Percentiles rank a stretch among this genome's conserved stretches.
Evolutionary conservation across 1,284 basidiomycete species (phyloP).

Genomic region (Fomes fomentarius): DNA sequence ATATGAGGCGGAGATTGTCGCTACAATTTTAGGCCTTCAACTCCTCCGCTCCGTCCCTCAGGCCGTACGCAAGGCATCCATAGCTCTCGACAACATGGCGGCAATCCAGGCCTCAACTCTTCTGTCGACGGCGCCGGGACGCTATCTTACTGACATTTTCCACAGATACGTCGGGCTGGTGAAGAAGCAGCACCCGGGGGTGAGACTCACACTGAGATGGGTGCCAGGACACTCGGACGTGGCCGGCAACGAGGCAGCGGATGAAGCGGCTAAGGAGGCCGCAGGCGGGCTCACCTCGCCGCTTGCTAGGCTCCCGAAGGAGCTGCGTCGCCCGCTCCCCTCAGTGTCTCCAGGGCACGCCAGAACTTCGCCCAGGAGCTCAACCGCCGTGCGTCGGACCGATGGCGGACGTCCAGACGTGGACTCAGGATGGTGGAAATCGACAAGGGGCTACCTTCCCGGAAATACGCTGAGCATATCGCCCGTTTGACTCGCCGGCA

Average conservation of each 20-base stretch:
- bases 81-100: constrained; percentile 18
- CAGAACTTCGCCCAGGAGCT: too few species aligned
- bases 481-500: constrained; percentile 10
- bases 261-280: constrained; percentile 21
- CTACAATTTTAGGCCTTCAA: constrained; percentile 19
- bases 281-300: constrained; percentile 10
- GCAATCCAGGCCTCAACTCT: constrained; percentile 6
- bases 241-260: constrained; percentile 26
- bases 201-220: constrained; percentile 16
- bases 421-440: not conserved
- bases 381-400: not conserved
- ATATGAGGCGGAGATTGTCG: constrained; percentile 36
- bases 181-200: constrained; percentile 1
- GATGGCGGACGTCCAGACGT: constrained; percentile 12
- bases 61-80: not conserved
- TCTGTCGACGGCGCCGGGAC: not conserved
- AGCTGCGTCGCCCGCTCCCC: constrained; percentile 20
- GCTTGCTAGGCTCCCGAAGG: not conserved
- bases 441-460: constrained; percentile 23
- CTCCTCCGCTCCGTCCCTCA: not conserved
- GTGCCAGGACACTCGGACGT: constrained; percentile 24
- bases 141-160: too few species aligned
- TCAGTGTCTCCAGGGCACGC: constrained; percentile 9
- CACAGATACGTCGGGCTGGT: not conserved
- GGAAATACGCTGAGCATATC: not conserved